Evolutionary conservation across 352 stramenopile species (phyloP).

Genomic region (Aphanomyces stellatus): DNA sequence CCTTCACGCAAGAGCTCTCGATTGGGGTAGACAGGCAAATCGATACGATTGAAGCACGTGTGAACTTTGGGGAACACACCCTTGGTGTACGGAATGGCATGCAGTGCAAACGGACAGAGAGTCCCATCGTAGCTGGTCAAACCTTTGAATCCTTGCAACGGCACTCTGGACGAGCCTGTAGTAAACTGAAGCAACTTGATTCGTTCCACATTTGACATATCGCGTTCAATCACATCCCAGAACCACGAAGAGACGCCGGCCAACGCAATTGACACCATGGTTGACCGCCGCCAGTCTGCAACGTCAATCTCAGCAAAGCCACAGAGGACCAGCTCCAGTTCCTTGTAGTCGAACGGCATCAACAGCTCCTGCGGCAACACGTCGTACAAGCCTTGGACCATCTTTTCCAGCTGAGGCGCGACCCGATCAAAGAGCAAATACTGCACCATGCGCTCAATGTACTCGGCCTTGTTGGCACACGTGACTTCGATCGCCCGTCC

Average conservation of each 20-base stretch:
- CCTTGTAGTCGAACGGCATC: constrained; percentile 95
- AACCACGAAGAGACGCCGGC: constrained; percentile 87
- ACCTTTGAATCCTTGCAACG: constrained; percentile 54
- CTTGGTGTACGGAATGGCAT: constrained; percentile 46
- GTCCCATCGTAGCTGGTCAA: constrained; percentile 76
- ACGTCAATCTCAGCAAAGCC: constrained; percentile 93
- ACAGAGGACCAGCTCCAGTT: constrained; percentile 95
- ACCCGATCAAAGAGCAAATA: constrained; percentile 92
- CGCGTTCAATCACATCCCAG: constrained; percentile 91
- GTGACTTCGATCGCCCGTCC: constrained; percentile 80
- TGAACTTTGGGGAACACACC: too few relatives aligned
- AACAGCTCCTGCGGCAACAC: constrained; percentile 91
- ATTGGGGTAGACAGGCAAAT: neutral
- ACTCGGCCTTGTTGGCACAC: constrained; percentile 93
- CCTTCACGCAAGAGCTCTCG: neutral
- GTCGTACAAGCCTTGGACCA: constrained; percentile 95
- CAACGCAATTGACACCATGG: constrained; percentile 27
- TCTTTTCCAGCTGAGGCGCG: constrained; percentile 76
- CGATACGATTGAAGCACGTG: neutral
- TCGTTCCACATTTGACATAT: constrained; percentile 72
- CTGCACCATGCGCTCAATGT: constrained; percentile 87
- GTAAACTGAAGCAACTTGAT: constrained; percentile 72
- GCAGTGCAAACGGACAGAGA: constrained; percentile 66
- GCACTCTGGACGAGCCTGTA: constrained; percentile 70
- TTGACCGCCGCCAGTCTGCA: constrained; percentile 88